A percentile compares a stretch with the other conserved stretches of the same genome.
phyloP scores from a whole-genome alignment of 768 basidiomycete genomes.

The Calocera viscosa region DNA sequence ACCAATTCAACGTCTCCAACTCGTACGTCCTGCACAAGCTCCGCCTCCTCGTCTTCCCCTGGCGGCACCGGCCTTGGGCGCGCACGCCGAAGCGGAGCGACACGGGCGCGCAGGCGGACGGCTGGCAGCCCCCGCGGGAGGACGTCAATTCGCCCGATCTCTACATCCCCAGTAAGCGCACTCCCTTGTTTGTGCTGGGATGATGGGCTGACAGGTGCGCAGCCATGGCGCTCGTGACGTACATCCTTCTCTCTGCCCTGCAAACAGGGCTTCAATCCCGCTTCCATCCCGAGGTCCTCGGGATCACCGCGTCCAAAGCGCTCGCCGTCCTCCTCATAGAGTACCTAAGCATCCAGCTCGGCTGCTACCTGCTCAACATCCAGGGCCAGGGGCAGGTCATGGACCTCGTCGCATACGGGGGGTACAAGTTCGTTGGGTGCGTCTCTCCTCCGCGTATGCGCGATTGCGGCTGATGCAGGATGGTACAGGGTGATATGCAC shows the following conservation, averaged over 20 bases:
- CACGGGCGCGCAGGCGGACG: constrained; percentile 48
- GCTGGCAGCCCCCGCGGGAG: constrained; percentile 76
- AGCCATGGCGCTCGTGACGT: constrained; percentile 96
- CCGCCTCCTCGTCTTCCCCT: constrained; percentile 81
- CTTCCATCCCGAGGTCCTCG: constrained; percentile 83
- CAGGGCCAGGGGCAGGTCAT: constrained; percentile 56
- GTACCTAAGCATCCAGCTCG: constrained; percentile 76
- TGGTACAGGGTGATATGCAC: constrained; percentile 63
- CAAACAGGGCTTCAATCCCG: constrained; percentile 68
- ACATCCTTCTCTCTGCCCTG: constrained; percentile 78
- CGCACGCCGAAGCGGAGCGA: constrained; percentile 55
- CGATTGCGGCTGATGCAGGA: background rate
- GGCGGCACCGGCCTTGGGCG: constrained; percentile 82
- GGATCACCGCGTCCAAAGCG: constrained; percentile 72
- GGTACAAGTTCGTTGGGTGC: constrained; percentile 96
- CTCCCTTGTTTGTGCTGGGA: background rate
- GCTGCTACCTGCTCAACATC: constrained; percentile 88
- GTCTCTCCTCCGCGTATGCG: constrained; percentile 21
- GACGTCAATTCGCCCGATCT: constrained; percentile 94
- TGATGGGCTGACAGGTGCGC: constrained; percentile 10
- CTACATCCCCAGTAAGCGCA: constrained; percentile 75
- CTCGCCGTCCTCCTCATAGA: constrained; percentile 76
- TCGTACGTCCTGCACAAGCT: constrained; percentile 88
- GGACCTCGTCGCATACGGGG: constrained; percentile 82
- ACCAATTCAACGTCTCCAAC: constrained; percentile 93